phyloP scores from a whole-genome alignment of 2,329 filamentous ascomycete genomes.

The Trichoderma sp. region DNA sequence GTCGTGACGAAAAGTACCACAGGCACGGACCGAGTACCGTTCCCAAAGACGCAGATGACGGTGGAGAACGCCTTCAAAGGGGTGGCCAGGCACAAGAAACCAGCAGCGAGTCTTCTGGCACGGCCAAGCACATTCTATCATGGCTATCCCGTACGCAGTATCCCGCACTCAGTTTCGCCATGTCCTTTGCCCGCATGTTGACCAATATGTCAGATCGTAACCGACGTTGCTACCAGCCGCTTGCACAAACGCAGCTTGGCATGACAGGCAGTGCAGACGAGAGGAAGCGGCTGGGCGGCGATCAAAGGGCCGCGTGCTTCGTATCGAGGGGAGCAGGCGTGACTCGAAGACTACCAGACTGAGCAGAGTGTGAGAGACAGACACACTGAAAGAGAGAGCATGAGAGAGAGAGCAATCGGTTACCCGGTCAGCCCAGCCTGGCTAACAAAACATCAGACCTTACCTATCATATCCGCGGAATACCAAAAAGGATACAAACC shows the following conservation, averaged over 20 bases:
- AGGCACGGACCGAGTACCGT: constrained; percentile 2
- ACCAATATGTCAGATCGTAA: background rate
- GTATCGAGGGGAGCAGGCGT: background rate
- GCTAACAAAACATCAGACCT: background rate
- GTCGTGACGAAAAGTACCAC: constrained; percentile 17
- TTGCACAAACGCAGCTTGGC: constrained; percentile 7
- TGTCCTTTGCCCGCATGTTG: background rate
- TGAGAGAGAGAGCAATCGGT: background rate
- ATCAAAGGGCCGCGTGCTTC: background rate
- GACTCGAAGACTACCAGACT: background rate
- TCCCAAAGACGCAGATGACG: constrained; percentile 9
- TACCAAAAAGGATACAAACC: background rate
- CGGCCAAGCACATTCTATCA: constrained; percentile 3
- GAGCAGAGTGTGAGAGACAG: background rate
- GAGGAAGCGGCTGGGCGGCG: background rate
- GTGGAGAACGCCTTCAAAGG: constrained; percentile 5
- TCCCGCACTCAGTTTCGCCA: background rate
- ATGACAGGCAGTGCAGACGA: background rate
- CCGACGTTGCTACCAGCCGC: background rate
- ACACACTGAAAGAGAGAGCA: background rate
- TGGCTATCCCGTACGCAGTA: constrained; percentile 13
- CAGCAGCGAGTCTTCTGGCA: constrained; percentile 4
- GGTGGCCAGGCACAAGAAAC: background rate
- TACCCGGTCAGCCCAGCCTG: background rate
- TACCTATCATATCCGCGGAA: constrained; percentile 1